Base-by-base conservation (phyloP, 495 filamentous ascomycete species). In the Podospora didyma region DNA sequence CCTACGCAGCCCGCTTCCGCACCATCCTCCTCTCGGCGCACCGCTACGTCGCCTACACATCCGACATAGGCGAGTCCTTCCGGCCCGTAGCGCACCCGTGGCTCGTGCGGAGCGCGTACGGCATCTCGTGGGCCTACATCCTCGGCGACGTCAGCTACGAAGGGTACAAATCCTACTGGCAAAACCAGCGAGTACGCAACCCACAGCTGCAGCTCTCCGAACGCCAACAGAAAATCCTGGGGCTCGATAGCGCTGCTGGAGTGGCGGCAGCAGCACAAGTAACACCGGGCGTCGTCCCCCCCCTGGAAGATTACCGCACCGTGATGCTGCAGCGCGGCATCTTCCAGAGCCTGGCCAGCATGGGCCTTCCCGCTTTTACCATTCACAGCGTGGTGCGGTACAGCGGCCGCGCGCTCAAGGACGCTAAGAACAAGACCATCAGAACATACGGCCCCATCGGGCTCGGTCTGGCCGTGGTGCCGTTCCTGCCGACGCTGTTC, bases 41-140 rank as follows among this genome's bases (percentile, higher is more conserved):
- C 67, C 88, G 94, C 66, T 97, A 98, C 70, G 90, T 98, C 56
- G 94, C 94, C 60, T 98, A 97, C 75, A 97, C 94, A 14, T 93
- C 89, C 31, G 94, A 98, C 69, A 90, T 98, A 44, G 94, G 94
- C 68, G 94, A 98, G 71, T 95, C 89, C 9, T 98, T 98, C 74
- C 87, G 94, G 6, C 94, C 94, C 3, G 81, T 97, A 53, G 92
- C 92, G 4, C 90, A 97, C 69, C 92, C 90, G 0, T 84, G 73
- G 62, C 75, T 93, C 4, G 88, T 98, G 3, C 80, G 85, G 42
- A 75, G 83, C 51, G 94, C 94, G 7, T 98, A 98, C 70, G 93
- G 82, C 53, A 77, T 98, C 54, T 95, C 89, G 20, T 97, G 94
- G 94, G 78, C 85, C 19, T 98, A 98, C 67, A 78, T 98, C 45